Conservation (phyloP, 1,284 basidiomycete genomes). For the Trametes sp. region DNA sequence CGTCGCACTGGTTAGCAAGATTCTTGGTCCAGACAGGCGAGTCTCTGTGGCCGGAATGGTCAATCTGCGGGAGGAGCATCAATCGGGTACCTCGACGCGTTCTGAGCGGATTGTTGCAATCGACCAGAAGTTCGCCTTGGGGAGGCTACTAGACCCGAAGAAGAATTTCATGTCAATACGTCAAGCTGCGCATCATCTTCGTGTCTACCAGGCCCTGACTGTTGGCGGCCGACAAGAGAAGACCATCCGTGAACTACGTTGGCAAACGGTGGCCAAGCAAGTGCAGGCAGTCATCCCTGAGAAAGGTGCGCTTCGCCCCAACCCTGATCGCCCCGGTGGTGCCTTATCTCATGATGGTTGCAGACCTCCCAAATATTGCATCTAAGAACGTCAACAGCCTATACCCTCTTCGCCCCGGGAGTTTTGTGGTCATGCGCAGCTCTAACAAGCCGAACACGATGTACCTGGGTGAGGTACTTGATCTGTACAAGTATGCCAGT, state of each 20-base stretch:
- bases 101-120: conserved; percentile 15
- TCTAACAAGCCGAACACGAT: neutral
- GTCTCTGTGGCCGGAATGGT: conserved; percentile 4
- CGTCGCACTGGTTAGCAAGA: neutral
- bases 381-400: neutral
- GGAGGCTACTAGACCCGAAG: neutral
- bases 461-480: neutral
- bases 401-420: neutral
- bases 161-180: conserved; percentile 2
- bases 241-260: neutral
- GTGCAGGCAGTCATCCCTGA: neutral
- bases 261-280: neutral
- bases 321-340: no score
- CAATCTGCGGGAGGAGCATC: conserved; percentile 4
- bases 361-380: neutral
- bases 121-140: conserved; percentile 45
- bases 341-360: neutral
- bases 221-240: neutral
- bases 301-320: neutral
- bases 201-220: conserved; percentile 1
- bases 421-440: neutral
- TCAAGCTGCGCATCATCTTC: conserved; percentile 6
- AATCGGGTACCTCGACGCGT: conserved; percentile 10
- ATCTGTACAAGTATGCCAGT: neutral
- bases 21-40: neutral